Percentiles rank a stretch among this genome's conserved stretches.
Evolutionary conservation across 768 basidiomycete species (phyloP).

Genomic region (Cyathus striatus): DNA sequence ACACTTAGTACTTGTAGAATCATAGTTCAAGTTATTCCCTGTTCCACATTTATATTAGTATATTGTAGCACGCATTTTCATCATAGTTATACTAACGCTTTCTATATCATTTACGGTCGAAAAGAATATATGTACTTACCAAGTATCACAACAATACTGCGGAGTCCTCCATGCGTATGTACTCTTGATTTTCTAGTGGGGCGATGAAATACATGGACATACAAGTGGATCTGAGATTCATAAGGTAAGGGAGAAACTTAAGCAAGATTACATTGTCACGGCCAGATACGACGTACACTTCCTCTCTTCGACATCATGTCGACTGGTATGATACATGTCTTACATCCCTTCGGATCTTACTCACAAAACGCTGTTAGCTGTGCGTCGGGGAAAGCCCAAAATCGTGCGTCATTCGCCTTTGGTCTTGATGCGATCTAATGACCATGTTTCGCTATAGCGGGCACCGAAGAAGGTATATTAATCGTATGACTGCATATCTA

Average conservation of each 20-base stretch:
- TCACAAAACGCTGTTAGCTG: too few relatives aligned
- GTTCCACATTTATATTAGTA: conserved; percentile 1
- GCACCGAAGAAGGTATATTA: conserved; percentile 43
- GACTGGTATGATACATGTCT: conserved; percentile 14
- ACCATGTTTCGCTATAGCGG: conserved; percentile 30
- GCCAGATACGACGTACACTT: too few relatives aligned
- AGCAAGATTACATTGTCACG: too few relatives aligned
- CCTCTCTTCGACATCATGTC: conserved; percentile 12
- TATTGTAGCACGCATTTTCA: not conserved
- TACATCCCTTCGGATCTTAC: too few relatives aligned
- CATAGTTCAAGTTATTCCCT: conserved; percentile 1
- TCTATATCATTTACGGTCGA: not conserved
- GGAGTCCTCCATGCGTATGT: too few relatives aligned
- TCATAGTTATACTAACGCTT: not conserved
- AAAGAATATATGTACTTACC: too few relatives aligned
- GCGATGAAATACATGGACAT: too few relatives aligned
- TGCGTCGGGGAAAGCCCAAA: conserved; percentile 35
- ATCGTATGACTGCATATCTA: too few relatives aligned
- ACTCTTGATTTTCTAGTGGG: too few relatives aligned
- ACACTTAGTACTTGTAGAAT: not conserved
- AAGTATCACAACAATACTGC: too few relatives aligned
- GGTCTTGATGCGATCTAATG: conserved; percentile 2
- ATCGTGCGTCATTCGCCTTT: conserved; percentile 34
- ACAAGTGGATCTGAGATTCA: too few relatives aligned
- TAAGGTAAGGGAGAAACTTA: too few relatives aligned